Evolutionary conservation across 352 stramenopile species (phyloP).

Genomic region (Phytopythium kandeliae): DNA sequence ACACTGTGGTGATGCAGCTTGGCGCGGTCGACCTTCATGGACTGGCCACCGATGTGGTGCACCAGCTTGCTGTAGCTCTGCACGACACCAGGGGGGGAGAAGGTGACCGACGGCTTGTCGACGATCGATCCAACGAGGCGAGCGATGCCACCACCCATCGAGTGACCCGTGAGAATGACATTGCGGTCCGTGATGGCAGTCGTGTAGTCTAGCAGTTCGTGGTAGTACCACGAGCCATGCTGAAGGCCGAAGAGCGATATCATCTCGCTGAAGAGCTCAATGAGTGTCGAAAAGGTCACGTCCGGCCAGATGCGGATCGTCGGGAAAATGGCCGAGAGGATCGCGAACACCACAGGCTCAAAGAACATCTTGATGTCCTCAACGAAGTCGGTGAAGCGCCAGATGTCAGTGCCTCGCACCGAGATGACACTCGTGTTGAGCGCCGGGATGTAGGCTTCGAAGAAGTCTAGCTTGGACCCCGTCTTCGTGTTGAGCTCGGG

Average conservation of each 20-base stretch:
- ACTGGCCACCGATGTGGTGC: slow-evolving; percentile 69
- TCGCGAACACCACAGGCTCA: slow-evolving; percentile 86
- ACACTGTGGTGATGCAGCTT: slow-evolving; percentile 82
- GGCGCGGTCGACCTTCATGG: slow-evolving; percentile 62
- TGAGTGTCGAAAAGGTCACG: slow-evolving; percentile 82
- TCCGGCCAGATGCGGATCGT: slow-evolving; percentile 91
- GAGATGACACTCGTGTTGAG: slow-evolving; percentile 86
- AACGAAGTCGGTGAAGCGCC: slow-evolving; percentile 86
- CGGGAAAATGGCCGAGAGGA: slow-evolving; percentile 86
- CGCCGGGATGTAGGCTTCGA: slow-evolving; percentile 65
- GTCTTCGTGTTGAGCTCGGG: slow-evolving; percentile 76
- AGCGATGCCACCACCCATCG: slow-evolving; percentile 84
- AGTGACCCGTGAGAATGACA: slow-evolving; percentile 85
- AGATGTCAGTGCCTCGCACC: slow-evolving; percentile 86
- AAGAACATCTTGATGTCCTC: slow-evolving; percentile 91
- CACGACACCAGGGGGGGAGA: slow-evolving; percentile 78
- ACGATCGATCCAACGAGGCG: slow-evolving; percentile 79
- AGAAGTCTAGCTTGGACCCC: slow-evolving; percentile 82
- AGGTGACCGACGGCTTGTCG: slow-evolving; percentile 73
- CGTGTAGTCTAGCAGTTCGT: slow-evolving; percentile 81
- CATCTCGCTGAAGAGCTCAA: slow-evolving; percentile 84
- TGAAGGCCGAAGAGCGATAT: slow-evolving; percentile 85
- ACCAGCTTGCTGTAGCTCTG: slow-evolving; percentile 89
- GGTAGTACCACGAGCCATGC: slow-evolving; percentile 85
- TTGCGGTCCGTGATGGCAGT: slow-evolving; percentile 73